Evolutionary conservation across 1,139 yeast genomes (phyloP), one percentile per base, ranked within the genome.

Genomic region (Candida neerlandica): DNA sequence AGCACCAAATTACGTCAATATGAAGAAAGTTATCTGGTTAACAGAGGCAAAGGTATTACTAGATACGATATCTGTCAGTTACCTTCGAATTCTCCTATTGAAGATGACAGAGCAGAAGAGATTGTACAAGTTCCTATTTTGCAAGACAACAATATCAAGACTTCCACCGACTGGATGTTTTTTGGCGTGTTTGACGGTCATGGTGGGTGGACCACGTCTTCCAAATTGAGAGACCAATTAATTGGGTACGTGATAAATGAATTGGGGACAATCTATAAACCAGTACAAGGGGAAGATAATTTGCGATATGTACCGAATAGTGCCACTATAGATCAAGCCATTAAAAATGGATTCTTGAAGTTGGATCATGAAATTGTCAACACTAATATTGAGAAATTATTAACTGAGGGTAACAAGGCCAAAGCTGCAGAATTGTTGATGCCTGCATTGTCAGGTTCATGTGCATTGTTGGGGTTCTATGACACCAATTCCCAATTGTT

Each of bases 151-250:
- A 78, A 80, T 54, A 71, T 76, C 49, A 73, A 71, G 48, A 80
- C 82, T 2, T 76, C 81, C 42, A 80, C 95, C 0, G 97, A 92
- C 66, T 87, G 97, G 89, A 87, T 89, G 82, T 90, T 94, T 63
- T 95, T 96, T 80, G 97, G 98, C 2, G 82, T 95, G 0, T 94
- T 86, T 65, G 99, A 94, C 67, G 99, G 99, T 11, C 99, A 94
- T 67, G 91, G 96, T 3, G 99, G 99, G 16, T 91, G 96, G 85
- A 89, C 89, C 52, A 95, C 99, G 1, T 85, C 95, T 52, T 82
- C 90, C 32, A 89, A 86, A 64, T 78, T 94, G 53, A 80, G 96
- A 52, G 95, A 89, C 55, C 85, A 85, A 56, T 75, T 94, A 58
- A 84, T 94, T 30, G 81, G 83, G 50, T 81, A 80, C 58, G 95